Conservation (phyloP, 805 yeast species). For the Candida tammaniensis region DNA sequence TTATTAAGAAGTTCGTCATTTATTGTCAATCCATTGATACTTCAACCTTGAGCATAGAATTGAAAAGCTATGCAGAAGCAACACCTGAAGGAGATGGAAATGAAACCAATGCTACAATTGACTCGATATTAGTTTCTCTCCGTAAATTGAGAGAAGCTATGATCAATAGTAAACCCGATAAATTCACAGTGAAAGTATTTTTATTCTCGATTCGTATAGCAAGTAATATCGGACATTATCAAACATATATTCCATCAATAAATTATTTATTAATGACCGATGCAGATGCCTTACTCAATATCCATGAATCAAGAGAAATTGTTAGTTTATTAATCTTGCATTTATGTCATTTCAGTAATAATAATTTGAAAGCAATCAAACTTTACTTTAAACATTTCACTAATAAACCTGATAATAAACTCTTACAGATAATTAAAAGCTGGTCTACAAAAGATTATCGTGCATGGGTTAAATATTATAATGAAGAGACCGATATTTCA, state of each 20-base stretch:
- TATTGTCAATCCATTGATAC: slow-evolving; percentile 23
- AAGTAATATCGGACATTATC: slow-evolving; percentile 45
- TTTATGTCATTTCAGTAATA: slow-evolving; percentile 37
- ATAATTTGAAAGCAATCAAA: slow-evolving; percentile 28
- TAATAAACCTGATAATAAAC: slow-evolving; percentile 13
- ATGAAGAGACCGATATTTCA: slow-evolving; percentile 30
- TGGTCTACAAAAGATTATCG: slow-evolving; percentile 31
- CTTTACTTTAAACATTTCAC: slow-evolving; percentile 25
- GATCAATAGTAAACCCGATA: slow-evolving; percentile 32
- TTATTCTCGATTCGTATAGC: slow-evolving; percentile 47
- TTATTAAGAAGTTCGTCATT: slow-evolving; percentile 27
- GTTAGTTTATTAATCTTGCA: slow-evolving; percentile 45
- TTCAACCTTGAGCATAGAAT: slow-evolving; percentile 5
- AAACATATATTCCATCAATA: slow-evolving; percentile 55
- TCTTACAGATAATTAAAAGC: slow-evolving; percentile 17
- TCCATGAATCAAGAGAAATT: slow-evolving; percentile 37
- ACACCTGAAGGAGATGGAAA: slow-evolving; percentile 2
- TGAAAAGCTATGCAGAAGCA: slow-evolving; percentile 1
- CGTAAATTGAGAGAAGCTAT: slow-evolving; percentile 59
- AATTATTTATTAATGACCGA: slow-evolving; percentile 32
- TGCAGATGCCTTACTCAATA: slow-evolving; percentile 16
- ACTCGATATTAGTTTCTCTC: slow-evolving; percentile 26
- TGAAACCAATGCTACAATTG: slow-evolving; percentile 14
- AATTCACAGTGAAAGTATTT: slow-evolving; percentile 45
- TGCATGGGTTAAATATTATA: slow-evolving; percentile 28